phyloP scores from a whole-genome alignment of 148 eudicot genomes.

The Gaultheria prostrata region DNA sequence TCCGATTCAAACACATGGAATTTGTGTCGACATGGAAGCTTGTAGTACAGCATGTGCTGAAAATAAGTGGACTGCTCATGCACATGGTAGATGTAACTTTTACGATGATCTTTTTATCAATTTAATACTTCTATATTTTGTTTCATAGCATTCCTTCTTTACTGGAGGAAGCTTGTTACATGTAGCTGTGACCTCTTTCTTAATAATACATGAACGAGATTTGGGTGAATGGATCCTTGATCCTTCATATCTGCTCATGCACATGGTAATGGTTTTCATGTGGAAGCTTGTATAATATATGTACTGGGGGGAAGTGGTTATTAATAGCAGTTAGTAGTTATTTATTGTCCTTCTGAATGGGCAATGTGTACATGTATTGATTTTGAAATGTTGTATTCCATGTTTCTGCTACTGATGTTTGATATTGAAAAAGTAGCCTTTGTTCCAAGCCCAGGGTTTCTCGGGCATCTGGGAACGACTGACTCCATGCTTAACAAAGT shows the following conservation, averaged over 20 bases:
- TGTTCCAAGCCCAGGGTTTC: not conserved
- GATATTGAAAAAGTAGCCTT: not conserved
- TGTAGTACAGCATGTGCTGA: not conserved
- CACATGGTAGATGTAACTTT: too few relatives aligned
- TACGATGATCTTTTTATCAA: constrained; percentile 14
- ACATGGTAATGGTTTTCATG: not conserved
- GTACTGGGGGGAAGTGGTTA: not conserved
- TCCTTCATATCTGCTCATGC: not conserved
- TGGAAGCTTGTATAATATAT: not conserved
- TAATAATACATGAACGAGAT: constrained; percentile 29
- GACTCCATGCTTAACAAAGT: not conserved
- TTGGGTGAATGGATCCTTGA: constrained; percentile 18
- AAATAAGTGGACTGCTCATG: too few relatives aligned
- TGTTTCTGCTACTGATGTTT: not conserved
- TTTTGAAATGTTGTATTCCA: not conserved
- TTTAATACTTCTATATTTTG: constrained; percentile 22
- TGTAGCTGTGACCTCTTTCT: constrained; percentile 35
- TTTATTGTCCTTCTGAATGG: not conserved
- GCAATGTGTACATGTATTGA: not conserved
- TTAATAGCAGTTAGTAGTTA: not conserved
- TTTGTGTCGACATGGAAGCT: not conserved
- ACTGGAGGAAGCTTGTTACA: constrained; percentile 32
- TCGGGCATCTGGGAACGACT: not conserved
- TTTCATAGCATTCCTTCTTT: constrained; percentile 31
- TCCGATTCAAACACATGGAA: not conserved